phyloP scores from a whole-genome alignment of 2,329 filamentous ascomycete species.

The Harringtonia lauricola region DNA sequence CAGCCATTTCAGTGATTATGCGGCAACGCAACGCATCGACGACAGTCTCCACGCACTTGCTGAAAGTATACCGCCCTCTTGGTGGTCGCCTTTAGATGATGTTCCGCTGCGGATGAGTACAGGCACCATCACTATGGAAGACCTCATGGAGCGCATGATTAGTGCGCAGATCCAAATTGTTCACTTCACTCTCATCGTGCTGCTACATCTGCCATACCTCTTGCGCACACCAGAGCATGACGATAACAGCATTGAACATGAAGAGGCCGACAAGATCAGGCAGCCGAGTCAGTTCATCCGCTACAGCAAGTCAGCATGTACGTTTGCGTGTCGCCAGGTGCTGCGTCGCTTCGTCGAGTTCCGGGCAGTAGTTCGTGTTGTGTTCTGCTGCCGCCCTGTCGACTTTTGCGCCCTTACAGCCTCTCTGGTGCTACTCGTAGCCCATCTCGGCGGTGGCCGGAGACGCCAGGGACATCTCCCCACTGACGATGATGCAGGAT shows the following conservation, averaged over 20 bases:
- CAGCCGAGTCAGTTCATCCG: too few relatives aligned
- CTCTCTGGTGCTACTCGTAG: slow-evolving; percentile 25
- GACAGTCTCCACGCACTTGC: slow-evolving; percentile 23
- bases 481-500: slow-evolving; percentile 9
- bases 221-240: too few relatives aligned
- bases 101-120: too few relatives aligned
- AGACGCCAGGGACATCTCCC: neutral
- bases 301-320: slow-evolving; percentile 26
- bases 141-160: slow-evolving; percentile 5
- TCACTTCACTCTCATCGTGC: slow-evolving; percentile 28
- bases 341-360: slow-evolving; percentile 27
- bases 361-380: slow-evolving; percentile 17
- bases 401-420: slow-evolving; percentile 30
- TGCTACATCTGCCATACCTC: slow-evolving; percentile 21
- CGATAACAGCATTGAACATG: too few relatives aligned
- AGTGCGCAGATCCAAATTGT: slow-evolving; percentile 21
- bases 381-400: slow-evolving; percentile 27
- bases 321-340: slow-evolving; percentile 29
- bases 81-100: slow-evolving; percentile 21
- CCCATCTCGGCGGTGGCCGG: slow-evolving; percentile 23
- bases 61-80: slow-evolving; percentile 25
- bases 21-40: slow-evolving; percentile 23
- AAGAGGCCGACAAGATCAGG: too few relatives aligned
- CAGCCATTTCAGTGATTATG: slow-evolving; percentile 13
- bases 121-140: neutral